Evolutionary conservation across 495 filamentous ascomycete species (phyloP), one percentile per base, ranked within the genome.

Genomic region (Lepidopterella palustris): DNA sequence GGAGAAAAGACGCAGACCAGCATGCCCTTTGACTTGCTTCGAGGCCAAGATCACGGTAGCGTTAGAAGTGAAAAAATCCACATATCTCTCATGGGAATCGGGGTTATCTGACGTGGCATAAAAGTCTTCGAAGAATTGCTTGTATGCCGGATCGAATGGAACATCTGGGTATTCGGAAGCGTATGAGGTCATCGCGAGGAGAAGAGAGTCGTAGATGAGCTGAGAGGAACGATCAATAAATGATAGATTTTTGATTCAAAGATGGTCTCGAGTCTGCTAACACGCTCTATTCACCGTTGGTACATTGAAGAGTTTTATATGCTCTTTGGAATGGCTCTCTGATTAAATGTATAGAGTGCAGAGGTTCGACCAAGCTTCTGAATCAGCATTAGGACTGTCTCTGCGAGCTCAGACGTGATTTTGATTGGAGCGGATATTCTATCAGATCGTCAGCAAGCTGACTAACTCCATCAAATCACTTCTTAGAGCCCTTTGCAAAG

Each of bases 101-200:
- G 82, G 79, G 11, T 75, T 81, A 65, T 86, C 84, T 51, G 80
- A 82, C 13, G 73, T 77, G 25, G 69, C 64, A 66, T 85, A 87
- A 73, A 87, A 85, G 42, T 74, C 66, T 66, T 80, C 73, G 70
- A 84, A 78, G 71, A 81, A 84, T 25, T 58, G 39, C 24, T 55
- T 58, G 56, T 68, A 71, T 55, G 63, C 62, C 11, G 66, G 60
- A 39, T 67, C 64, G 27, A 73, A 70, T 24, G 39, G 47, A 15
- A 59, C 50, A 27, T 55, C 53, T 21, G 56, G 52, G 25, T 64
- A 64, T 11, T 55, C 28, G 26, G 61, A 64, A 24, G 42, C 32
- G 57, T 64, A 64, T 9, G 61, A 55, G 0, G 56, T 51, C 57
- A 60, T 59, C 3, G 35, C 35, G 13, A 10, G 10, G 13, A 42